Conservation (phyloP, 257 asterid genomes). For the Nemophila menziesii region DNA sequence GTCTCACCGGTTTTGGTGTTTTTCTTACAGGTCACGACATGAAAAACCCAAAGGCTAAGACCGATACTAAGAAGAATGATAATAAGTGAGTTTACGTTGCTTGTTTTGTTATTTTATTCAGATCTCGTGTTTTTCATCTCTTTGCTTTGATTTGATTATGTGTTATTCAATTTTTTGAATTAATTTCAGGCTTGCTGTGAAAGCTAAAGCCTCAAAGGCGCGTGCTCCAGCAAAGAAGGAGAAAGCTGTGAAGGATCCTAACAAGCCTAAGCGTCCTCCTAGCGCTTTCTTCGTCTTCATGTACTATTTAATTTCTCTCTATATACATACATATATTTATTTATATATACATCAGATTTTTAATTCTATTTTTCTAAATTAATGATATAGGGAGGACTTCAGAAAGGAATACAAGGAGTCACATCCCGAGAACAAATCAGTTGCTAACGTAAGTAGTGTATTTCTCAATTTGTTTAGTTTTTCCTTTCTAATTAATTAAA, state of each 20-base stretch:
- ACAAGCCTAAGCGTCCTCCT: constrained; percentile 93
- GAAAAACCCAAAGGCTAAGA: constrained; percentile 65
- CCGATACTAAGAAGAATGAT: constrained; percentile 45
- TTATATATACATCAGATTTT: background rate
- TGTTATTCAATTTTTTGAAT: background rate
- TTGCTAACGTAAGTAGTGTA: constrained; percentile 46
- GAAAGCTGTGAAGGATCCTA: constrained; percentile 73
- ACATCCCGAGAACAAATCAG: constrained; percentile 77
- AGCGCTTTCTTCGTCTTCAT: constrained; percentile 90
- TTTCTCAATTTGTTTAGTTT: background rate
- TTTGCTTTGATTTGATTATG: background rate
- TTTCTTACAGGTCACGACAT: constrained; percentile 32
- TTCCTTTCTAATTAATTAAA: background rate
- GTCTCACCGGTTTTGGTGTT: constrained; percentile 24
- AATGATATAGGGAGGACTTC: constrained; percentile 59
- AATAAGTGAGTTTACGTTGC: constrained; percentile 31
- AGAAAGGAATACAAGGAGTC: constrained; percentile 63
- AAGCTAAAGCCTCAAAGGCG: constrained; percentile 35
- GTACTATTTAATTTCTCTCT: constrained; percentile 18
- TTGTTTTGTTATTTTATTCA: background rate
- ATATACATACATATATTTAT: background rate
- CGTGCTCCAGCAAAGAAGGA: constrained; percentile 43
- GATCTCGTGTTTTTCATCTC: background rate
- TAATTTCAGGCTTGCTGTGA: constrained; percentile 38
- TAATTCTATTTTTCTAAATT: background rate